These are phyloP conservation scores for Arabidopsis arenosa DNA, from an alignment of 345 rosid genomes.

Conservation along the genomic window DNA sequence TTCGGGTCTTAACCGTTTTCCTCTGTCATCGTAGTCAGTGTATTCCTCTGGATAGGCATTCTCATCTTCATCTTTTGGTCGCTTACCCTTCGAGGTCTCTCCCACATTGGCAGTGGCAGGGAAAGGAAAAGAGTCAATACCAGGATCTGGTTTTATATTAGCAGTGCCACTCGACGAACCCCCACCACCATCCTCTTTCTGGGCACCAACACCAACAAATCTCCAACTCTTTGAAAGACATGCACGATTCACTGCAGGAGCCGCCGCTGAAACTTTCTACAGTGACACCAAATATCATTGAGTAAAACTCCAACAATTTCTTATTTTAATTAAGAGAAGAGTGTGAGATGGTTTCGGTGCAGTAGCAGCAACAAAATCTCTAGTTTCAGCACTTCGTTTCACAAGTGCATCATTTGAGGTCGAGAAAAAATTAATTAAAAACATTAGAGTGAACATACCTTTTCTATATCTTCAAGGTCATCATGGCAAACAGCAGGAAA, in stretches of 20 bases:
- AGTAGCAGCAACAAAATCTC: conserved; percentile 12
- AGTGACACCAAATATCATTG: conserved; percentile 6
- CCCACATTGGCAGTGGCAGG: conserved; percentile 38
- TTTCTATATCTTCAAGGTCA: conserved; percentile 35
- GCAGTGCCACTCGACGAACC: conserved; percentile 39
- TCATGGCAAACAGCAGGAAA: conserved; percentile 36
- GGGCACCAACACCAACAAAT: conserved; percentile 36
- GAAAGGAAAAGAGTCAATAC: conserved; percentile 43
- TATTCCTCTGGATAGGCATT: conserved; percentile 40
- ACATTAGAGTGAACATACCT: conserved; percentile 21
- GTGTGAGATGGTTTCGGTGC: conserved; percentile 8
- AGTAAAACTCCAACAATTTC: conserved; percentile 15
- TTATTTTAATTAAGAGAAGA: background rate
- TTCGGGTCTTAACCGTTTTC: conserved; percentile 69
- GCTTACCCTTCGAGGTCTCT: conserved; percentile 63
- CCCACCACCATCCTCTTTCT: conserved; percentile 37
- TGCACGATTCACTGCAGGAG: conserved; percentile 17
- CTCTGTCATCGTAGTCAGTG: conserved; percentile 49
- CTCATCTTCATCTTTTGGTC: conserved; percentile 64
- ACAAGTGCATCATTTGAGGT: background rate
- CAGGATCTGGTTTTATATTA: conserved; percentile 50
- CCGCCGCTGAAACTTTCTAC: conserved; percentile 30
- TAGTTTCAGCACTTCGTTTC: background rate
- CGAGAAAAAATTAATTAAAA: background rate
- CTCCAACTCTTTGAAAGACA: conserved; percentile 39